Evolutionary conservation across 192 early-diverging fungal species (phyloP).

Genomic region (Kickxella alabastrina): DNA sequence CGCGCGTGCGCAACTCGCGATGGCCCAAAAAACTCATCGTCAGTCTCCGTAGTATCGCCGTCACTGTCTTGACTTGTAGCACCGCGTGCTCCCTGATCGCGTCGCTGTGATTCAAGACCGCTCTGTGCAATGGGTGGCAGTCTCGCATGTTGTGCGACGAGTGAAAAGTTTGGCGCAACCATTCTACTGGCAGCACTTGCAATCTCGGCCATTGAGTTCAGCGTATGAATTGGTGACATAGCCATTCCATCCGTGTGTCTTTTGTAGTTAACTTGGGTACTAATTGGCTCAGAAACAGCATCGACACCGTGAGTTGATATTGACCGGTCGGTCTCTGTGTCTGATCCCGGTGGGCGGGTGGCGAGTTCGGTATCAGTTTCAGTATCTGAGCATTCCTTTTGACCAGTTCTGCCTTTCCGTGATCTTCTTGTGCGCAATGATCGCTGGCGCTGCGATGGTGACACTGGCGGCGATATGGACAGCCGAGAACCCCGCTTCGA

Average conservation of each 20-base stretch:
- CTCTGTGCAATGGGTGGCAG: neutral
- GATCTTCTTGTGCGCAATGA: too few species aligned
- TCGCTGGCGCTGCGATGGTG: constrained; percentile 13
- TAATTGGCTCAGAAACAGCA: too few species aligned
- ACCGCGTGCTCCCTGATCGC: too few species aligned
- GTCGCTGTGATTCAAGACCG: too few species aligned
- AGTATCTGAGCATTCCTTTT: too few species aligned
- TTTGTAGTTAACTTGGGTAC: too few species aligned
- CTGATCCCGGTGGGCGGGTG: constrained; percentile 11
- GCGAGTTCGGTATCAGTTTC: constrained; percentile 26
- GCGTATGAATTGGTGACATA: neutral
- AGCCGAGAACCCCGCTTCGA: too few species aligned
- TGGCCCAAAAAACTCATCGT: constrained; percentile 45
- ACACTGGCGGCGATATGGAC: constrained; percentile 6
- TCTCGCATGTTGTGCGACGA: neutral
- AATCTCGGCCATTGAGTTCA: neutral
- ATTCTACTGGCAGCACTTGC: neutral
- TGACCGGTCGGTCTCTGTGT: constrained; percentile 30
- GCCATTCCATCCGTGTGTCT: constrained; percentile 1
- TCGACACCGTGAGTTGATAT: neutral
- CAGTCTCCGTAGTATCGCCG: constrained; percentile 46
- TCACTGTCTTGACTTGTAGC: constrained; percentile 6
- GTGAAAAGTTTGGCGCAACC: neutral
- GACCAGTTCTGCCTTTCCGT: too few species aligned
- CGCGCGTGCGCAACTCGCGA: constrained; percentile 27